Conservation (phyloP, 805 yeast genomes). For the Suhomyces sp. region DNA sequence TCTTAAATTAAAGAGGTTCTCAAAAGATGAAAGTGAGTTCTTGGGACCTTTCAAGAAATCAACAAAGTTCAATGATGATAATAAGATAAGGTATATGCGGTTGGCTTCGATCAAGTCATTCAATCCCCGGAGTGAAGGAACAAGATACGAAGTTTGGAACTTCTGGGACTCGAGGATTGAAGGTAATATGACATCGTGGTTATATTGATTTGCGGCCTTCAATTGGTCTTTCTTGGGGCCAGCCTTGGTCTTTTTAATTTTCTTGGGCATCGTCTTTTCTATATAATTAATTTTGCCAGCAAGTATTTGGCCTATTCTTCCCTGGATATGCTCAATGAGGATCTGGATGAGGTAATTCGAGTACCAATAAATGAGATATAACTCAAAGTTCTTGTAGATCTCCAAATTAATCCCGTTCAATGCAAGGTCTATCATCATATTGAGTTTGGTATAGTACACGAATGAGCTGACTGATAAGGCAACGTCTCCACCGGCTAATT, state of each 20-base stretch:
- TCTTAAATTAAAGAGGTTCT: slow-evolving; percentile 43
- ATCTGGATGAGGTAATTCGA: slow-evolving; percentile 45
- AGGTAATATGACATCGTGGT: slow-evolving; percentile 35
- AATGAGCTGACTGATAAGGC: slow-evolving; percentile 70
- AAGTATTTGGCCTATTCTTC: slow-evolving; percentile 33
- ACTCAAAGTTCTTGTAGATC: slow-evolving; percentile 69
- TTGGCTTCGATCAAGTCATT: slow-evolving; percentile 19
- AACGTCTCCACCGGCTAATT: slow-evolving; percentile 27
- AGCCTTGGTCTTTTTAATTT: slow-evolving; percentile 46
- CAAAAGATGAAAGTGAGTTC: slow-evolving; percentile 18
- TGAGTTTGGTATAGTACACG: slow-evolving; percentile 63
- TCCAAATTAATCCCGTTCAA: slow-evolving; percentile 75
- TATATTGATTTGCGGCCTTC: slow-evolving; percentile 21
- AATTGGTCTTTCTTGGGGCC: slow-evolving; percentile 47
- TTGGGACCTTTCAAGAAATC: slow-evolving; percentile 25
- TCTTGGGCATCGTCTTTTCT: slow-evolving; percentile 33
- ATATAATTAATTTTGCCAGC: slow-evolving; percentile 32
- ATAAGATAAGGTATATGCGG: slow-evolving; percentile 14
- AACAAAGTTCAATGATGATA: slow-evolving; percentile 17
- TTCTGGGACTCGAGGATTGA: slow-evolving; percentile 23
- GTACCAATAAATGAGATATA: slow-evolving; percentile 66
- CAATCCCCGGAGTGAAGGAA: slow-evolving; percentile 16
- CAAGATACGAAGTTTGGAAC: slow-evolving; percentile 21
- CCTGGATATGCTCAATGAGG: slow-evolving; percentile 41
- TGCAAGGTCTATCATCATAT: slow-evolving; percentile 68